Conservation (phyloP, 2,329 filamentous ascomycete species). For the Pseudogymnoascus sp. region DNA sequence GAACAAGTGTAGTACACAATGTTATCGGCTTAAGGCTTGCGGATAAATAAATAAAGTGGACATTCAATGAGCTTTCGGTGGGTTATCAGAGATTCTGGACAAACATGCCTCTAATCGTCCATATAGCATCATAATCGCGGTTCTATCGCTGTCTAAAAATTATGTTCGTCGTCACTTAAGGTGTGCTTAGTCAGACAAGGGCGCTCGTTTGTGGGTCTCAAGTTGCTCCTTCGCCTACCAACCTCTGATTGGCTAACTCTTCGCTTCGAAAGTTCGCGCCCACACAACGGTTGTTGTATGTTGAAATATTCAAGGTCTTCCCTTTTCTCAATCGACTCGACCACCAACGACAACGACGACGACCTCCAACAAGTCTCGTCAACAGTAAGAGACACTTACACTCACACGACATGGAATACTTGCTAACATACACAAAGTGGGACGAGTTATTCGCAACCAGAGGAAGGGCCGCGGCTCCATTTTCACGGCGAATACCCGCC, state of each 20-base stretch:
- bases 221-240: neutral
- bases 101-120: neutral
- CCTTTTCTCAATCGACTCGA: conserved; percentile 8
- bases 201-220: neutral
- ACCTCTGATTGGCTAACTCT: neutral
- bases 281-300: conserved; percentile 7
- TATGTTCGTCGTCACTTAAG: conserved; percentile 3
- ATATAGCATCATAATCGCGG: neutral
- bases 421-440: conserved; percentile 15
- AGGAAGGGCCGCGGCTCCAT: conserved; percentile 71
- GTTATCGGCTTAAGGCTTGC: neutral
- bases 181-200: neutral
- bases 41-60: neutral
- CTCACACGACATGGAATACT: neutral
- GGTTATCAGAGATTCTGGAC: neutral
- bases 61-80: neutral
- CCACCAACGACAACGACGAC: conserved; percentile 8
- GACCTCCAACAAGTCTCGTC: conserved; percentile 8
- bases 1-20: neutral
- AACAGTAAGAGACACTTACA: conserved; percentile 7
- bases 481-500: conserved; percentile 74
- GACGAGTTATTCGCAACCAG: conserved; percentile 67
- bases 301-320: conserved; percentile 8
- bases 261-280: conserved; percentile 8
- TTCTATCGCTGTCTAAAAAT: neutral